Base-by-base conservation (phyloP, 2,329 filamentous ascomycete species). In the Xylariales sp. region DNA sequence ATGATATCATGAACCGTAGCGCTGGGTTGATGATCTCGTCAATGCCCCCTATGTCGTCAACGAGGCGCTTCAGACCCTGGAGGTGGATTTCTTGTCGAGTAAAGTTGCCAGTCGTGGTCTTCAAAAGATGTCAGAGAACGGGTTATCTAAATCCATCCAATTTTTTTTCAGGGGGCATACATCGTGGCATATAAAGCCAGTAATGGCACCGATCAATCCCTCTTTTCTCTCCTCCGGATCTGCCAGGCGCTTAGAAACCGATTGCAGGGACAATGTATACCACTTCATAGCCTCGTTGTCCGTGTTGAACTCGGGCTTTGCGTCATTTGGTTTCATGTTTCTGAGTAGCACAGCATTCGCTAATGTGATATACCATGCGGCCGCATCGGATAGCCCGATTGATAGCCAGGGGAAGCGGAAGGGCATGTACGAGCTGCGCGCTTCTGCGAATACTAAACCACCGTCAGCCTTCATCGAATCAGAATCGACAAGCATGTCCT, bases 111-210 rank as follows among this genome's bases (percentile, higher is more conserved):
- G 70, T 63, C 1, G 74, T 66, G 5, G 68, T 57, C 67, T 69
- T 55, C n/a, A 4, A 23, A 23, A 53, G 12, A 10, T 58, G 43
- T 69, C 5, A 69, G 62, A 66, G n/a, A 45, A 49, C 28, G 1
- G n/a, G 18, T n/a, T 18, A 7, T 9, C 10, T 28, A 2, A 14
- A 50, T 28, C 3, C 41, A 12, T 23, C 1, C 3, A 18, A 3
- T 23, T 12, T 9, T 28, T 59, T 55, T 14, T 14, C 34, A 14
- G 30, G 23, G 10, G 32, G n/a, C 66, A 41, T 66, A 69, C 67
- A 56, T 77, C 75, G 55, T 77, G 75, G 34, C 75, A 77, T 48
- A 76, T 54, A 54, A 74, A 74, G 0, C 75, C 75, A 1, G 70
- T 65, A 16, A 77, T 65, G 9, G 75, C 75, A 62, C 74, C 49